Evolutionary conservation across 108 stramenopile genomes (phyloP), one percentile per base, ranked within the genome.

Genomic region (Skeletonema marinoi): DNA sequence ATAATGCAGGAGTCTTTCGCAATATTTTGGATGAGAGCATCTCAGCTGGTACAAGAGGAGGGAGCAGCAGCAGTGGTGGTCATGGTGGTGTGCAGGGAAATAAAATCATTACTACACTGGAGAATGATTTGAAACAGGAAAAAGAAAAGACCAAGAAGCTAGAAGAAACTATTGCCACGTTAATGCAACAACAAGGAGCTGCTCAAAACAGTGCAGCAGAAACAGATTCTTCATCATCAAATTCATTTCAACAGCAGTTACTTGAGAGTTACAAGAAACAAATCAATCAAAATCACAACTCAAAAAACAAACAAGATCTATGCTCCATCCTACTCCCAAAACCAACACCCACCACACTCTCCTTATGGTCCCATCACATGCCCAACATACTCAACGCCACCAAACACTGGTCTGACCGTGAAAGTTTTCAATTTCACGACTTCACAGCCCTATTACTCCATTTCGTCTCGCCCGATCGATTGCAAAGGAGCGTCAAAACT

Each of bases 401-500:
- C 14, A 69, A 62, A 62, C 81, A 82, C 54, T 60, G 50, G 31
- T 48, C 32, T 0, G 81, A 75, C 38, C 19, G 14, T 32, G 42
- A 65, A 12, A 32, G 63, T 2, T 76, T 32, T 50, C 30, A n/a
- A 38, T 76, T 67, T 36, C 81, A 66, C 32, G 81, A 82, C 48
- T 82, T 82, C 29, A 82, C 74, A n/a, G 50, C 81, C 4, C 39
- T 61, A 0, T 60, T 82, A 7, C 60, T 76, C 0, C 50, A 68
- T 9, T 46, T 68, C 7, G n/a, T n/a, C 60, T 82, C 81, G 0
- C 81, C 81, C 13, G 81, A 82, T 65, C 32, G 81, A 67, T 60
- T 82, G 33, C 74, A 82, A 44, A 66, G 81, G 2, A 66, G 75
- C 35, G 66, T 82, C 21, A 82, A 82, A 38, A 82, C 81, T 17